Evolutionary conservation across 2,329 filamentous ascomycete species (phyloP).

Genomic region (Colletotrichum sidae): DNA sequence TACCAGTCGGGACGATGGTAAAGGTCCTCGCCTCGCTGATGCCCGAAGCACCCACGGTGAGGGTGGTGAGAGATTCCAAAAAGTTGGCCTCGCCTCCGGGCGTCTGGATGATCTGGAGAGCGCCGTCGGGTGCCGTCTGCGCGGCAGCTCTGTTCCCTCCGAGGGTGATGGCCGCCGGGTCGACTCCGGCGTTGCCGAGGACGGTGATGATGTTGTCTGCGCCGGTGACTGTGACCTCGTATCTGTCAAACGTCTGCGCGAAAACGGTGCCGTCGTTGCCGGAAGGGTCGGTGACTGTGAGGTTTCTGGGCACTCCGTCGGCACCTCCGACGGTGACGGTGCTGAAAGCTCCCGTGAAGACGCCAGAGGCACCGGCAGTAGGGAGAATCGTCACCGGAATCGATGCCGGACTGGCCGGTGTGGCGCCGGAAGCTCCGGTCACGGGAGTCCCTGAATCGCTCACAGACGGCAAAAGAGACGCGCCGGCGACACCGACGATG

Average conservation of each 20-base stretch:
- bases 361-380: neutral
- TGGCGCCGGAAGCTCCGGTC: neutral
- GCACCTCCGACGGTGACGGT: constrained; percentile 29
- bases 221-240: constrained; percentile 22
- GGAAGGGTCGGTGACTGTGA: constrained; percentile 19
- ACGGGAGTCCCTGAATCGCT: neutral
- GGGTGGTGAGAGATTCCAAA: constrained; percentile 14
- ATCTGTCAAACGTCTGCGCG: constrained; percentile 29
- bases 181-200: constrained; percentile 24
- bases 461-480: neutral
- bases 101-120: constrained; percentile 27
- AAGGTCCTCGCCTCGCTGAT: constrained; percentile 3
- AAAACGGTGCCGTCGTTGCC: constrained; percentile 22
- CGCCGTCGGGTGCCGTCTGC: neutral
- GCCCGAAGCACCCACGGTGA: constrained; percentile 12
- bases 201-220: constrained; percentile 26
- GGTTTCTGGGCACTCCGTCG: constrained; percentile 24
- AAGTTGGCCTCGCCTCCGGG: constrained; percentile 18
- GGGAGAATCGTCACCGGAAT: constrained; percentile 17
- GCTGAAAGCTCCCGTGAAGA: neutral
- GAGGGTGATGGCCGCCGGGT: constrained; percentile 16
- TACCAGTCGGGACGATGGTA: constrained; percentile 19
- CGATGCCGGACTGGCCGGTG: constrained; percentile 21
- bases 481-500: constrained; percentile 9
- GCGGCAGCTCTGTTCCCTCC: neutral